These are phyloP conservation scores for Phytopythium kandeliae DNA, from an alignment of 352 stramenopile genomes.

Conservation along the genomic window DNA sequence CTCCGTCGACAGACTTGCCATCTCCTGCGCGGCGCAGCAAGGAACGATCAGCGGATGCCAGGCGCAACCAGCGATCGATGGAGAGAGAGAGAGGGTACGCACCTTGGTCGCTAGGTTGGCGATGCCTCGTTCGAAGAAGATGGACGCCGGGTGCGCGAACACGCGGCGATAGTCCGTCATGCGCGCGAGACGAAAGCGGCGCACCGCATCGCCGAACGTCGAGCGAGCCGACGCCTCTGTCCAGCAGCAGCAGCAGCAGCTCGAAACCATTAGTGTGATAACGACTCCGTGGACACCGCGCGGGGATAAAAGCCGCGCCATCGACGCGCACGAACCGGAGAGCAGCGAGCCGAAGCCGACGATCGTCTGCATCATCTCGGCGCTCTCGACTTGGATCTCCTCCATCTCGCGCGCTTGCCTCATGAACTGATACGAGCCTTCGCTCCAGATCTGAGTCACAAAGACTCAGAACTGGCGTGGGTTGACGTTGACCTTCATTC, in stretches of 20 bases:
- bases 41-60: no score
- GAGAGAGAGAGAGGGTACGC: no score
- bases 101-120: conserved; percentile 82
- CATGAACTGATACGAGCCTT: no score
- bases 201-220: conserved; percentile 83
- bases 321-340: conserved; percentile 39
- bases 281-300: no score
- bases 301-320: no score
- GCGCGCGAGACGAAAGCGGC: conserved; percentile 84
- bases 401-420: no score
- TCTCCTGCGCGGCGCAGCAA: no score
- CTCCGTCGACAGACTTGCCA: conserved; percentile 84
- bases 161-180: conserved; percentile 86
- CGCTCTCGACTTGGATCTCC: conserved; percentile 11
- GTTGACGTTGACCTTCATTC: conserved; percentile 11
- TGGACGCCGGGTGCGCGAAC: conserved; percentile 89
- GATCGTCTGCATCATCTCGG: conserved; percentile 62
- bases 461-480: neutral
- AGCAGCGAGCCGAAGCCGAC: conserved; percentile 91
- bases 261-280: no score
- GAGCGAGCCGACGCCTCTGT: conserved; percentile 70
- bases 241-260: neutral
- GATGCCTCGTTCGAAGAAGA: conserved; percentile 92
- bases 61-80: no score
- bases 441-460: neutral